Percentiles rank a stretch among this genome's conserved stretches.
Conservation (phyloP, 225 moss, liverwort and hornwort genomes). For the Bryum argenteum region DNA sequence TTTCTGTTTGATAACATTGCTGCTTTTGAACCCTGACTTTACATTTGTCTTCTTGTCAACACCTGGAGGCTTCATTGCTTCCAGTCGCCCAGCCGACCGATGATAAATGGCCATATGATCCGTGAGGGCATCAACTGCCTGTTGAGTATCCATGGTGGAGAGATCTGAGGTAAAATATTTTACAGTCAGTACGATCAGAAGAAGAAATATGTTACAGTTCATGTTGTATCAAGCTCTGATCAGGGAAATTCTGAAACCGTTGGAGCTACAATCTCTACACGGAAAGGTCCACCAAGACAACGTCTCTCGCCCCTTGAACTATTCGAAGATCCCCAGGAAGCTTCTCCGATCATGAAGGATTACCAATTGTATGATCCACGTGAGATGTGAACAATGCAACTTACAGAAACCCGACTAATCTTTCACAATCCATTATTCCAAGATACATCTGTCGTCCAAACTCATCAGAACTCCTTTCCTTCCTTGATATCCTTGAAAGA, state of each 20-base stretch:
- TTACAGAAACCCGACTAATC: no score
- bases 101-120: conserved; percentile 90
- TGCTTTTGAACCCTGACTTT: conserved; percentile 41
- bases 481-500: no score
- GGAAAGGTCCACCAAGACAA: conserved; percentile 10
- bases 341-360: no score
- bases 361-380: no score
- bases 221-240: background rate
- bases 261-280: conserved; percentile 1
- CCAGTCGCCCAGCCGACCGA: conserved; percentile 52
- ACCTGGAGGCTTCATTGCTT: conserved; percentile 40
- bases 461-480: no score
- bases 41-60: conserved; percentile 24
- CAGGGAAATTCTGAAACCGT: background rate
- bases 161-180: conserved; percentile 24
- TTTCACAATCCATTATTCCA: no score
- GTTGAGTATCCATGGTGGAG: conserved; percentile 75
- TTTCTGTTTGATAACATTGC: conserved; percentile 49
- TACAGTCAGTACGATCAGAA: conserved; percentile 10
- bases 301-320: background rate
- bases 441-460: no score
- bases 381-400: no score
- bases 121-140: conserved; percentile 74
- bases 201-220: conserved; percentile 12
- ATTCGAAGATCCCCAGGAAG: no score